Evolutionary conservation across 129 eudicot genomes (phyloP), one percentile per base, ranked within the genome.

Genomic region (Artemisia annua): DNA sequence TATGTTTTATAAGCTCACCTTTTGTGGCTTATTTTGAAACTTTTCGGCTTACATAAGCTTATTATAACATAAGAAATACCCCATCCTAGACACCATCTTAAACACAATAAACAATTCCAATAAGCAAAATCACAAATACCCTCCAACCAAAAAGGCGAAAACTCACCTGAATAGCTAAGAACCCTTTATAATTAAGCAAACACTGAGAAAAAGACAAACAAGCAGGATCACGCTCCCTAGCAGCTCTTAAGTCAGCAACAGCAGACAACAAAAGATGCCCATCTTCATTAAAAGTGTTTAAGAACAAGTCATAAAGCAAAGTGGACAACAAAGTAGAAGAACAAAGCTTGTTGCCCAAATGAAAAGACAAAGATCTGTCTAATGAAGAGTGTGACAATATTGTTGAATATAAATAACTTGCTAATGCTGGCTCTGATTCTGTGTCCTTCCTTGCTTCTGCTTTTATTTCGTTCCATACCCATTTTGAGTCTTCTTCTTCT

Each of bases 361-460:
- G 97, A 52, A 87, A 87, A 5, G 98, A 73, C 13, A 93, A 75
- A 3, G 97, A 87, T 4, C 96, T 84, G 56, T 82, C 95, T 0
- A 93, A 67, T 3, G 96, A 85, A 15, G 95, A 82, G 78, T 90
- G 98, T 66, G 92, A 84, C 2, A 93, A 82, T 72, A 93, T 89
- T 1, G 98, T 87, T 7, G 92, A 85, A 71, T 84, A 93, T 1
- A 87, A 66, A 79, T 87, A 93, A 51, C 92, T 85, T 2, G 98
- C 95, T 50, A 93, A 82, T 7, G 96, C 92, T 64, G 98, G 98
- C 80, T 93, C 98, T 39, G 87, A 85, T 24, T 93, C 98, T 1
- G 92, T 97, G 65, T 90, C 97, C 0, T 75, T 80, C 3, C 91
- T 85, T 0, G 96, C 91, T 80, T 87, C 98, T 14, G 88, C 91